A percentile compares a stretch with the other conserved stretches of the same genome.
Conservation (phyloP, 139 green algal species). For the Chlorella sp. region DNA sequence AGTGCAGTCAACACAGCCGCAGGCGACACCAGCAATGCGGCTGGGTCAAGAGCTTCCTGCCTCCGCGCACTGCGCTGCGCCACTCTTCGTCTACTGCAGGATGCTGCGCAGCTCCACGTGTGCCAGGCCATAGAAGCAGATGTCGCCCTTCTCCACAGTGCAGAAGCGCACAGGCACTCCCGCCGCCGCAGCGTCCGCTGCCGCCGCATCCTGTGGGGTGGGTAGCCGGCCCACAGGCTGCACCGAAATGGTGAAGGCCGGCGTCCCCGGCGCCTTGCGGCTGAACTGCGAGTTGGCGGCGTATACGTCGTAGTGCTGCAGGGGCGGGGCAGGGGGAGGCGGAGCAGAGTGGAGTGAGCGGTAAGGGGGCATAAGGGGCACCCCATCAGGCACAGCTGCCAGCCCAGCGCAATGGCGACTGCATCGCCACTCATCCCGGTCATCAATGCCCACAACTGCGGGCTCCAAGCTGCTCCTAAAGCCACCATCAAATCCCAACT, state of each 20-base stretch:
- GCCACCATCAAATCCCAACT: neutral
- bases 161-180: constrained; percentile 25
- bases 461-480: neutral
- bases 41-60: too few relatives aligned
- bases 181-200: constrained; percentile 20
- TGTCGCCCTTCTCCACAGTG: constrained; percentile 46
- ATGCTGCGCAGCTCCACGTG: constrained; percentile 32
- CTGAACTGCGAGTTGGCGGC: constrained; percentile 38
- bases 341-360: neutral
- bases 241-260: constrained; percentile 18
- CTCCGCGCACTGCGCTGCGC: too few relatives aligned
- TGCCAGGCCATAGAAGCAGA: constrained; percentile 36
- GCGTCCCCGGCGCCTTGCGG: constrained; percentile 21
- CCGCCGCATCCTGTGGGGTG: constrained; percentile 1
- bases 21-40: too few relatives aligned
- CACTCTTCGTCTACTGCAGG: neutral
- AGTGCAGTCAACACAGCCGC: too few relatives aligned
- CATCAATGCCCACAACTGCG: neutral
- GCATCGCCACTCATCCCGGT: neutral
- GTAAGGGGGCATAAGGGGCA: neutral
- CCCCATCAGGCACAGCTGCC: neutral
- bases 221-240: neutral
- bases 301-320: constrained; percentile 44
- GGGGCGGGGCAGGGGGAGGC: neutral
- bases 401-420: neutral